Percentiles rank a stretch among this genome's conserved stretches.
These are phyloP conservation scores for Larix sibirica DNA, from an alignment of 83 land plant species.

Conservation along the genomic window DNA sequence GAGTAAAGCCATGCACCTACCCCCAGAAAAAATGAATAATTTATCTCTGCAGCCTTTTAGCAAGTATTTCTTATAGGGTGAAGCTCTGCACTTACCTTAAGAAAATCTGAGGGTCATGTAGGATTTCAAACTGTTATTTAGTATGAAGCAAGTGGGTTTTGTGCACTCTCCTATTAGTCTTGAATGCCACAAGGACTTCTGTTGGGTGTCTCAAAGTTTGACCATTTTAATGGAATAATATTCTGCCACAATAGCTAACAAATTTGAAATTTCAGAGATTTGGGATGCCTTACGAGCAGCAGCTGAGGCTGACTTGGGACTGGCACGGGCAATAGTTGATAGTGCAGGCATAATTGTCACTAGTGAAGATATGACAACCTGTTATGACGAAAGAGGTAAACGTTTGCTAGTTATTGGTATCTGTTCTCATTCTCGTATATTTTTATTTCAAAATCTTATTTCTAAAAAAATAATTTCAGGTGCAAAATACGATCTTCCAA, in stretches of 20 bases:
- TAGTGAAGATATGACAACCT: constrained; percentile 79
- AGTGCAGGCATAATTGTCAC: constrained; percentile 91
- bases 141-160: not conserved
- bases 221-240: not conserved
- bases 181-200: too few relatives aligned
- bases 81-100: not conserved
- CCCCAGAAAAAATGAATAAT: not conserved
- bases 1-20: not conserved
- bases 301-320: constrained; percentile 78
- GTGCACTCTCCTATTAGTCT: not conserved
- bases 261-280: constrained; percentile 57
- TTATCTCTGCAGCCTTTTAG: not conserved
- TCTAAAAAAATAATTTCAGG: constrained; percentile 48
- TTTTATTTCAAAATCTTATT: constrained; percentile 5
- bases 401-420: not conserved
- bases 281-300: constrained; percentile 96
- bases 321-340: constrained; percentile 87
- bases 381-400: constrained; percentile 95
- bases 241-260: not conserved
- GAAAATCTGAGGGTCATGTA: not conserved
- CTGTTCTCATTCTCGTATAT: not conserved
- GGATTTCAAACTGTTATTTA: not conserved
- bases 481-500: constrained; percentile 95
- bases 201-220: not conserved
- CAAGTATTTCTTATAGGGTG: not conserved